Evolutionary conservation across 345 rosid genomes (phyloP).

Genomic region (Brassica incana): DNA sequence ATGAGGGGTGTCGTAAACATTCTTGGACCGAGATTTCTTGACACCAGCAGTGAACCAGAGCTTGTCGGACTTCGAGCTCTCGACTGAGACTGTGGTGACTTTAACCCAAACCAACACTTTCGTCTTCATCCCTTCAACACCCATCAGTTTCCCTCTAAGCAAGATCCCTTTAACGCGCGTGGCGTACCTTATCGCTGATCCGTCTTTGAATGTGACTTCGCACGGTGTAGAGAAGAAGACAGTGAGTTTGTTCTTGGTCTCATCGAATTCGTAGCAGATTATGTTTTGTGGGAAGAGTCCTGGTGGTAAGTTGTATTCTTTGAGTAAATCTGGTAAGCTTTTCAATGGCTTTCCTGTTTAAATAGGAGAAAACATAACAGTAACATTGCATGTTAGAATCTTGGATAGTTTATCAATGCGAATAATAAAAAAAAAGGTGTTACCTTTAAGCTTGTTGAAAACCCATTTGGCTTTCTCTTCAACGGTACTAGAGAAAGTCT

Average conservation of each 20-base stretch:
- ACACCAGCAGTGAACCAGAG: constrained; percentile 95
- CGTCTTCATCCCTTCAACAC: constrained; percentile 95
- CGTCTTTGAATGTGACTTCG: constrained; percentile 84
- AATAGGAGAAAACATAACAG: too few species aligned
- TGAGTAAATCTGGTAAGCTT: constrained; percentile 84
- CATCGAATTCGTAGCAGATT: constrained; percentile 87
- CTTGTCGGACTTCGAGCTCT: constrained; percentile 81
- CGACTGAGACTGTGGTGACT: constrained; percentile 70
- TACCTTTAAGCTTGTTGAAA: constrained; percentile 96
- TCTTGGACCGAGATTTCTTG: constrained; percentile 76
- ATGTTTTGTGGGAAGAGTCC: constrained; percentile 91
- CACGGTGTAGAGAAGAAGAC: constrained; percentile 78
- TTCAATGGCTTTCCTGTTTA: constrained; percentile 69
- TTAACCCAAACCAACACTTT: constrained; percentile 93
- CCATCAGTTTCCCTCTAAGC: constrained; percentile 68
- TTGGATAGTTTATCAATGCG: not conserved
- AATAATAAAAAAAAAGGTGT: not conserved
- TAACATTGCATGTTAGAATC: too few species aligned
- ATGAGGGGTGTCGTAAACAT: constrained; percentile 60
- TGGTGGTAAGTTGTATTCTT: constrained; percentile 80
- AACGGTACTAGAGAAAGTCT: constrained; percentile 84
- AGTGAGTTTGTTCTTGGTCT: constrained; percentile 71
- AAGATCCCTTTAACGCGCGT: constrained; percentile 81
- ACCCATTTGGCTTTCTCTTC: constrained; percentile 99
- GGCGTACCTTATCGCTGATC: constrained; percentile 76